Evolutionary conservation across 306 rosid genomes (phyloP), one percentile per base, ranked within the genome.

Genomic region (Senna siamea): DNA sequence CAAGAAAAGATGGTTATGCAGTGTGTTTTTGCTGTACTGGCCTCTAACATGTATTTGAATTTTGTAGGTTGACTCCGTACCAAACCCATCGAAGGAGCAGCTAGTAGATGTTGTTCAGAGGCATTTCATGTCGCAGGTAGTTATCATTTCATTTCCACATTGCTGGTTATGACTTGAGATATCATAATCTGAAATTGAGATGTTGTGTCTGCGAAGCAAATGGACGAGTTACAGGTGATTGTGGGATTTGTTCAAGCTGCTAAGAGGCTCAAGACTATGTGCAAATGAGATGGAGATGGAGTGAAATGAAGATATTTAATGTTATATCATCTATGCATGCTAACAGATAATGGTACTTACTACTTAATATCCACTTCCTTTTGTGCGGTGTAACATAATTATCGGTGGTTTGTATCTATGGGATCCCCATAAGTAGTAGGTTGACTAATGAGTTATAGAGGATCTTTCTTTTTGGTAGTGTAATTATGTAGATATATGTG

Each of bases 91-190:
- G 0, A 94, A 88, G 81, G 99, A 94, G 86, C 97, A 94, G 79
- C 85, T 94, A 6, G 85, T 92, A 41, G 97, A 92, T 78, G 88
- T 85, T 65, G 99, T 94, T 61, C 99, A 90, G 87, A 92, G 99
- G 92, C 99, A 94, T 85, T 94, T 94, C 87, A 87, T 89, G 96
- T 89, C 99, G 5, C 99, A 88, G 99, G 99, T 94, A 86, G 59
- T 78, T 76, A 5, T 6, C 50, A 41, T 46, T 71, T 30, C 60
- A 2, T 56, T 10, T 67, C 63, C 40, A 41, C 46, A 41, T 55
- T 57, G n/a, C 47, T 23, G 2, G 26, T 69, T 23, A 65, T 69
- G 4, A 11, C 48, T 48, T 19, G 54, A 77, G 18, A 43, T 28
- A 47, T 34, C 14, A 15, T 65, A 53, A 23, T 61, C 83, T 64